A percentile compares a stretch with the other conserved stretches of the same genome.
phyloP scores from a whole-genome alignment of 805 yeast genomes.

The Tetrapisispora namnaoensis region DNA sequence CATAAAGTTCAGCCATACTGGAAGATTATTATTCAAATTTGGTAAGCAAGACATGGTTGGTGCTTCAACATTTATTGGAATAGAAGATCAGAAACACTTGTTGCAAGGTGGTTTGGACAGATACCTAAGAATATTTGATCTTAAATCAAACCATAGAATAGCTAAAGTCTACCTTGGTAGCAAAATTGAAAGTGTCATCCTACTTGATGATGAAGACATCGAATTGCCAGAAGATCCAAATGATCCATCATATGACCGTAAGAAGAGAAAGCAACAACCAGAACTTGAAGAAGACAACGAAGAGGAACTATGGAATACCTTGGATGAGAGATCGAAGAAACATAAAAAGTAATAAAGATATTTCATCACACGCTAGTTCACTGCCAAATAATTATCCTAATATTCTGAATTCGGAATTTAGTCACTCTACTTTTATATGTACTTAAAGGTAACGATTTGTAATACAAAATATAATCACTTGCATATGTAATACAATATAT shows the following conservation, averaged over 20 bases:
- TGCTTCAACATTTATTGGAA: slow-evolving; percentile 21
- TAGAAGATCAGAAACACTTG: slow-evolving; percentile 34
- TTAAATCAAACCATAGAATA: slow-evolving; percentile 42
- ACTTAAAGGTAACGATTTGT: not conserved
- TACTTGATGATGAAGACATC: slow-evolving; percentile 29
- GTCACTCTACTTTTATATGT: no score
- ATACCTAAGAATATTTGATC: slow-evolving; percentile 68
- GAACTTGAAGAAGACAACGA: slow-evolving; percentile 29
- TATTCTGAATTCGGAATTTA: no score
- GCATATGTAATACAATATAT: not conserved
- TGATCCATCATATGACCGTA: slow-evolving; percentile 23
- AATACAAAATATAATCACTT: not conserved
- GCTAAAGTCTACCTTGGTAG: slow-evolving; percentile 73
- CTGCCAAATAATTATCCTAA: no score
- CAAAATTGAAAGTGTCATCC: slow-evolving; percentile 35
- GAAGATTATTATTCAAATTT: slow-evolving; percentile 56
- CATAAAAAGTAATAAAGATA: not conserved
- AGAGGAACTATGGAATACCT: slow-evolving; percentile 27
- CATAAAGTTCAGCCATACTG: slow-evolving; percentile 44
- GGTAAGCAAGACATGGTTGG: slow-evolving; percentile 74
- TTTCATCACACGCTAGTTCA: not conserved
- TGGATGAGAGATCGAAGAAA: slow-evolving; percentile 15
- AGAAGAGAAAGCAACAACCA: slow-evolving; percentile 30
- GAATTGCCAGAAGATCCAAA: slow-evolving; percentile 23
- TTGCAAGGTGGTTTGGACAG: slow-evolving; percentile 83